Conservation (phyloP, 192 early-diverging fungal genomes). For the Backusella sp. region DNA sequence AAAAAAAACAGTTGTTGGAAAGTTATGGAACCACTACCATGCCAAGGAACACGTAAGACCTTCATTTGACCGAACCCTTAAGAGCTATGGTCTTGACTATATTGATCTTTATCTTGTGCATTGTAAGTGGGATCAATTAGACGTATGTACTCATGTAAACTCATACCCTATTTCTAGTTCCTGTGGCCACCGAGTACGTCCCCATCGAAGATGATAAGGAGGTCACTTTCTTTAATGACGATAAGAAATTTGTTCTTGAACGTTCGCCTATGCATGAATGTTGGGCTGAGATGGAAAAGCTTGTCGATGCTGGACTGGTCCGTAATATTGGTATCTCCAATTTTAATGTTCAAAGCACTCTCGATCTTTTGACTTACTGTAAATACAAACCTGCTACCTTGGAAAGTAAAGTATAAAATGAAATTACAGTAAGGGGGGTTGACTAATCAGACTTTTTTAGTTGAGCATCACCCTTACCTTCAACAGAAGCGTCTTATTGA, state of each 20-base stretch:
- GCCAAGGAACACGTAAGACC: too few relatives aligned
- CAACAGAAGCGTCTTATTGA: slow-evolving; percentile 62
- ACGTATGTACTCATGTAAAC: too few relatives aligned
- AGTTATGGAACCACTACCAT: too few relatives aligned
- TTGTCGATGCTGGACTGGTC: slow-evolving; percentile 58
- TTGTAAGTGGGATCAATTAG: slow-evolving; percentile 28
- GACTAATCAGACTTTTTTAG: background rate
- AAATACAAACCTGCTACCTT: slow-evolving; percentile 64
- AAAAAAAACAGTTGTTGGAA: slow-evolving; percentile 20
- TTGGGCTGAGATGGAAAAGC: slow-evolving; percentile 72
- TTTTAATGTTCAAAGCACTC: slow-evolving; percentile 39
- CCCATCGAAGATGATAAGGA: slow-evolving; percentile 49
- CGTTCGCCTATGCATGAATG: slow-evolving; percentile 53
- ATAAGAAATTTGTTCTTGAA: slow-evolving; percentile 31
- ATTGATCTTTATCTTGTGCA: slow-evolving; percentile 73
- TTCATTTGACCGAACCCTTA: too few relatives aligned
- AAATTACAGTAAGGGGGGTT: background rate
- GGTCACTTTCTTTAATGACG: slow-evolving; percentile 45
- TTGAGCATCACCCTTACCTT: slow-evolving; percentile 74
- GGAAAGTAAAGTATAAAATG: slow-evolving; percentile 39
- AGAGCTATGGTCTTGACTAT: slow-evolving; percentile 46
- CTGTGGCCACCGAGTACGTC: slow-evolving; percentile 20
- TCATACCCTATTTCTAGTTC: slow-evolving; percentile 4
- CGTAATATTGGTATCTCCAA: slow-evolving; percentile 72
- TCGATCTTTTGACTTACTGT: slow-evolving; percentile 56